phyloP scores from a whole-genome alignment of 2,329 filamentous ascomycete genomes.

The Colletotrichum filicis region DNA sequence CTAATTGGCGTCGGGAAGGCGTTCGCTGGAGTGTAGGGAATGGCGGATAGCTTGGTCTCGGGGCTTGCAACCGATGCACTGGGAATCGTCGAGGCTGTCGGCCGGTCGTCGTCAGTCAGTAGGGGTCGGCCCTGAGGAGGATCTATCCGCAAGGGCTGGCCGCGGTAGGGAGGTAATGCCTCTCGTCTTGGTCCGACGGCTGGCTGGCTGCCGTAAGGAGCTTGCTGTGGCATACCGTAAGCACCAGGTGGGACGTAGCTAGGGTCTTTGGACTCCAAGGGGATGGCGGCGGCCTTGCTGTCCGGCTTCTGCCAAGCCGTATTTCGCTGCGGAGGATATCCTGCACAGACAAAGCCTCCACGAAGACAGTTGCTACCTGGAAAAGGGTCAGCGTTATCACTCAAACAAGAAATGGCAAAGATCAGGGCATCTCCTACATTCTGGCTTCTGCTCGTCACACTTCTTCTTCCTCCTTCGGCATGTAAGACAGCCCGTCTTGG shows the following conservation, averaged over 20 bases:
- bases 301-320: constrained; percentile 81
- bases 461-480: constrained; percentile 96
- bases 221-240: constrained; percentile 69
- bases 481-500: constrained; percentile 95
- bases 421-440: constrained; percentile 72
- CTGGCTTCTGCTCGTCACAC: constrained; percentile 92
- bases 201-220: constrained; percentile 48
- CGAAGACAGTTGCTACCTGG: constrained; percentile 89
- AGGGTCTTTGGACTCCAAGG: constrained; percentile 85
- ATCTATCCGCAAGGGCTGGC: constrained; percentile 71
- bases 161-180: constrained; percentile 68
- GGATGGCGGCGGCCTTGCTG: constrained; percentile 74
- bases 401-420: not conserved
- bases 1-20: constrained; percentile 73
- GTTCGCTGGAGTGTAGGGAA: constrained; percentile 65
- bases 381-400: constrained; percentile 35
- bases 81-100: constrained; percentile 68
- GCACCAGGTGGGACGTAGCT: constrained; percentile 70
- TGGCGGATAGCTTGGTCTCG: constrained; percentile 70
- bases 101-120: constrained; percentile 67
- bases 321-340: constrained; percentile 85
- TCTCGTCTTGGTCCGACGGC: constrained; percentile 60
- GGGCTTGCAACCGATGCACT: constrained; percentile 69
- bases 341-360: constrained; percentile 90
- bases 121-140: constrained; percentile 69